Base-by-base conservation (phyloP, 495 filamentous ascomycete species). In the Collariella sp. region DNA sequence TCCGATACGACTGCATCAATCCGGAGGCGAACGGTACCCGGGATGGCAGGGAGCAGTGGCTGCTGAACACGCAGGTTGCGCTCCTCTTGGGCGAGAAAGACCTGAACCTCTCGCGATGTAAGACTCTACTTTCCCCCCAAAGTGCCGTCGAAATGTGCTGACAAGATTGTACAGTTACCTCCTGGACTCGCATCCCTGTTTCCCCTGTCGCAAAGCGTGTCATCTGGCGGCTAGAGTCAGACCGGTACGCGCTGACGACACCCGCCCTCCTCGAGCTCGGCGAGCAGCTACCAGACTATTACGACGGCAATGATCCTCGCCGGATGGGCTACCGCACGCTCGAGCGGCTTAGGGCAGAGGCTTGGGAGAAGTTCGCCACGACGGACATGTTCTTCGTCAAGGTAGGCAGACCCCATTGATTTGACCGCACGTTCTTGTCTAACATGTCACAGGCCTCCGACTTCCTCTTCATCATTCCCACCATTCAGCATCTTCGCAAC, bases 331-430 rank as follows among this genome's bases (percentile, higher is more conserved):
- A 72, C 45, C 63, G 53, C 38, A 59, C 51, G 23, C 65, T 67
- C 11, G 68, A 76, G 50, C 55, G 58, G 19, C 69, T 78, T 22
- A 69, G 72, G 20, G 67, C 62, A 22, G 66, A 73, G 33, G 74
- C 75, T 5, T 72, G 69, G 61, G 61, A 76, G 36, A 70, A 72
- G 56, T 81, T 81, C 62, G 62, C 70, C 49, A 69, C 71, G 7
- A 73, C 75, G 62, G 76, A 85, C 60, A 74, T 89, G 65, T 91
- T 91, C 67, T 89, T 88, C 76, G 78, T 91, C 61, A 86, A 82
- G 73, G 84, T 87, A 74, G 56, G 68, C 22, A 26, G 15, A 0
- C 41, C 9, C 10, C 13, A 18, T 29, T 22, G 42, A 15, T 7
- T 16, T 20, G 24, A 42, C 3, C 5, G 7, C 10, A 15, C 6